Evolutionary conservation across 176 grass and related monocot genomes (phyloP), one percentile per base, ranked within the genome.

Genomic region (Luzula sylvatica): DNA sequence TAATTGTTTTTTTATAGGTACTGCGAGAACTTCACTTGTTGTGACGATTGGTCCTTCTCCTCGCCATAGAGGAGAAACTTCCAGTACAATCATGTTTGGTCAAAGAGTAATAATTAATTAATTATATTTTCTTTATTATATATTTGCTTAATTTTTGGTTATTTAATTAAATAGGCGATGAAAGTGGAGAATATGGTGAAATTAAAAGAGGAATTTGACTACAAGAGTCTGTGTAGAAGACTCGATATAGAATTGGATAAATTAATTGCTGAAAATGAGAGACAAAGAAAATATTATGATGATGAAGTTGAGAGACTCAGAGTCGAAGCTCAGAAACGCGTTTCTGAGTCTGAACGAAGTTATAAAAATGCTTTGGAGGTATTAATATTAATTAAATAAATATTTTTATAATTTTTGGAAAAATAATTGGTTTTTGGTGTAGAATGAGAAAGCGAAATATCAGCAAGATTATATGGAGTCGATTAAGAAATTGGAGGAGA

Each of bases 41-140:
- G 86, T 98, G 65, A 98, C 93, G 68, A 83, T 98, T 58, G 93
- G 93, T 59, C 93, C 93, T 50, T 98, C 93, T 56, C 93, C 93
- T 53, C 80, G 86, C 20, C 93, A 98, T 69, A 74, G 93, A 35
- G 93, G 93, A 53, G 93, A 98, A 70, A 98, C 93, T 72, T 71
- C 93, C 20, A 98, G 93, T 79, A 98, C 93, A 61, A 98, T 98
- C 80, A 98, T 98, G 93, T 98, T 98, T 72, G 93, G 93, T 50
- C 93, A 98, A 83, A 92, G 93, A 65, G 93, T 98, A 92, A 56
- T 55, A 85, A 65, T 85, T 98, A 92, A 56, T 55, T 13, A 66
- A 61, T 21, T 81, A 54, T 2, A 13, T 64, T 49, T 29, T 25
- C 29, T 48, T 46, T 35, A 19, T 50, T 8, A 20, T 27, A 64